A percentile compares a stretch with the other conserved stretches of the same genome.
These are phyloP conservation scores for Funneliformis geosporum DNA, from an alignment of 192 early-diverging fungal species.

Conservation along the genomic window DNA sequence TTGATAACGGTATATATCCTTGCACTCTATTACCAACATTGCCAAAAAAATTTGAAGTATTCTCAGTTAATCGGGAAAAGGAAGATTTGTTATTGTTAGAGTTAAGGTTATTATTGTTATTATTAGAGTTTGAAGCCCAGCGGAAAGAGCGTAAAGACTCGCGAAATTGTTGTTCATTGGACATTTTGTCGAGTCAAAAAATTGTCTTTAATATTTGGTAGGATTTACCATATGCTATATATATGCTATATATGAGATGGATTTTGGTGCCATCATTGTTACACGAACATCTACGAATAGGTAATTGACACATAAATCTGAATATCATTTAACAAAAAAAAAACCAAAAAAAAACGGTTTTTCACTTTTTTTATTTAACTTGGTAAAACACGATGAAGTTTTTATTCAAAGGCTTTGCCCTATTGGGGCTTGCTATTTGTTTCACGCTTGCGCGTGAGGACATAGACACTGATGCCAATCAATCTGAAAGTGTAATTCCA, in stretches of 20 bases:
- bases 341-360: too few relatives aligned
- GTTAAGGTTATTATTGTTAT: not conserved
- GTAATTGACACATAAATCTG: too few relatives aligned
- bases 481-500: constrained; percentile 29
- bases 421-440: constrained; percentile 2
- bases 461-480: not conserved
- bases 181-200: not conserved
- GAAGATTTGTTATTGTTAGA: constrained; percentile 27
- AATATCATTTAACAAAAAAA: not conserved
- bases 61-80: constrained; percentile 26
- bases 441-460: not conserved
- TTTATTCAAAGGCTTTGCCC: not conserved
- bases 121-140: constrained; percentile 24
- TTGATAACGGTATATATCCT: constrained; percentile 44
- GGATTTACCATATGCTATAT: too few relatives aligned
- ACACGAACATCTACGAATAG: too few relatives aligned
- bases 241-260: too few relatives aligned
- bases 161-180: constrained; percentile 30
- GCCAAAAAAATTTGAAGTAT: constrained; percentile 37
- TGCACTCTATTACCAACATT: constrained; percentile 42
- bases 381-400: not conserved
- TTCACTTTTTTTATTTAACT: not conserved
- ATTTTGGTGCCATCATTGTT: too few relatives aligned
- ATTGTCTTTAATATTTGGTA: too few relatives aligned
- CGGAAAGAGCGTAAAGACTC: constrained; percentile 29